phyloP scores from a whole-genome alignment of 2,329 filamentous ascomycete species.

The Monosporascus sp. region DNA sequence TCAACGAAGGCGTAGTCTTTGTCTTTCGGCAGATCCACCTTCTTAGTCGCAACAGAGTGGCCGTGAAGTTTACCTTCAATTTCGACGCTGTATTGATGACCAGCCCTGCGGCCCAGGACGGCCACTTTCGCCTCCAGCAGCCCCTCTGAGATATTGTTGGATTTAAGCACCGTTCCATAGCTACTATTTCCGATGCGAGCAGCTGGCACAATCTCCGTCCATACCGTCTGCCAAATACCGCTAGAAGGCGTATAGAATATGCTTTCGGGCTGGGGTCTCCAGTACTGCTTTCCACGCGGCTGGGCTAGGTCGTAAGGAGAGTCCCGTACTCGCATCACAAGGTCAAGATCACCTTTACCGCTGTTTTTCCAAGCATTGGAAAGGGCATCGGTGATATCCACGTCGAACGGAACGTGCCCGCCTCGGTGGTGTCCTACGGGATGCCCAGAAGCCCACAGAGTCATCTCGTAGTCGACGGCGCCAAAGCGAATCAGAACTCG shows the following conservation, averaged over 20 bases:
- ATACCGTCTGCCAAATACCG: constrained; percentile 55
- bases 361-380: constrained; percentile 14
- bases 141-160: constrained; percentile 49
- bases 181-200: constrained; percentile 51
- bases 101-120: constrained; percentile 43
- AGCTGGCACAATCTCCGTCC: constrained; percentile 50
- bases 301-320: constrained; percentile 61
- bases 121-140: constrained; percentile 45
- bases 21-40: constrained; percentile 41
- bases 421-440: constrained; percentile 51
- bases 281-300: constrained; percentile 65
- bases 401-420: constrained; percentile 53
- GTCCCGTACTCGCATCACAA: constrained; percentile 58
- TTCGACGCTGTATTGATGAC: constrained; percentile 43
- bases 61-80: constrained; percentile 50
- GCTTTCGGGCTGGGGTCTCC: constrained; percentile 55
- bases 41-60: constrained; percentile 38
- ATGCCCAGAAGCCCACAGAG: constrained; percentile 50
- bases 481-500: constrained; percentile 51
- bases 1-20: constrained; percentile 43
- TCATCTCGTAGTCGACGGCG: constrained; percentile 58
- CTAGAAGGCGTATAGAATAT: constrained; percentile 56
- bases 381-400: constrained; percentile 53
- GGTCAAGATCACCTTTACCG: constrained; percentile 27
- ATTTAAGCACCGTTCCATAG: constrained; percentile 52